Conservation (phyloP, 441 rosid genomes). For the Melastoma candidum region DNA sequence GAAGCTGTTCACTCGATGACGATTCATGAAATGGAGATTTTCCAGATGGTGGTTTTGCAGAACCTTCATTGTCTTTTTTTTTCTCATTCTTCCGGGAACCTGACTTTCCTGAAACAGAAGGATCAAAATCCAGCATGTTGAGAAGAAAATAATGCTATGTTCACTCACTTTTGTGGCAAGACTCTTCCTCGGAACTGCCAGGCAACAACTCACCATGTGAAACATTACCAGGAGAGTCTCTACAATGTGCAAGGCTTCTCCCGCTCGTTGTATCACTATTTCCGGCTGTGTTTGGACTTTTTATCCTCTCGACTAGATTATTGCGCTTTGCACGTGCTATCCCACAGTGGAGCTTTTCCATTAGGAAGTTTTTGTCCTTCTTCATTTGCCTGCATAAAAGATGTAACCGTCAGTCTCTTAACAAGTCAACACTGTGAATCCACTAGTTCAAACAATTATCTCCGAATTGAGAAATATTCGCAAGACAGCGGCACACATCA, state of each 20-base stretch:
- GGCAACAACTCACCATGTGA: conserved; percentile 11
- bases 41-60: conserved; percentile 15
- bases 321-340: conserved; percentile 9
- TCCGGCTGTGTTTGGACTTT: conserved; percentile 1
- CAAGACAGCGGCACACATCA: too few species aligned
- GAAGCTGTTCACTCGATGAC: conserved; percentile 18
- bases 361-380: conserved; percentile 11
- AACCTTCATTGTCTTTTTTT: conserved; percentile 13
- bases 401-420: background rate
- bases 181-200: conserved; percentile 11
- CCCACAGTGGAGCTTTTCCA: conserved; percentile 11
- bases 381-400: conserved; percentile 15
- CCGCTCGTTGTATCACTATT: background rate
- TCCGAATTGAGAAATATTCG: background rate
- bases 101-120: conserved; percentile 13
- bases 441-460: background rate
- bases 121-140: too few species aligned
- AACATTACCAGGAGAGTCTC: conserved; percentile 3
- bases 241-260: conserved; percentile 2
- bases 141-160: too few species aligned
- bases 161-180: conserved; percentile 7
- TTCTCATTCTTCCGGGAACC: conserved; percentile 6
- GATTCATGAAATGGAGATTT: conserved; percentile 16
- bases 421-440: background rate
- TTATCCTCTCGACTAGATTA: conserved; percentile 7